Evolutionary conservation across 2,329 filamentous ascomycete genomes (phyloP), one percentile per base, ranked within the genome.

Genomic region (Leptosphaerulina australis): DNA sequence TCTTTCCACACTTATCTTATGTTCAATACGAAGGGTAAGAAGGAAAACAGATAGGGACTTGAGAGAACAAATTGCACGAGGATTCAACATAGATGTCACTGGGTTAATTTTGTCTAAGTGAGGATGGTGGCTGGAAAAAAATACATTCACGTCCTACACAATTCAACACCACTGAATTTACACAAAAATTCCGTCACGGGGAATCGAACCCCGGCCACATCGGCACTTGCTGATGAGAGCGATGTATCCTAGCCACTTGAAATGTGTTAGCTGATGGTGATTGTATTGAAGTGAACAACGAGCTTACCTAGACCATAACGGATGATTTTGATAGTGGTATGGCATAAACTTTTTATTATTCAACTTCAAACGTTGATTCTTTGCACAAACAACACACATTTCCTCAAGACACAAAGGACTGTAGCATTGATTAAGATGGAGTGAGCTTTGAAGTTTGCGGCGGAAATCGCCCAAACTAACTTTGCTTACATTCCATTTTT

Each of bases 231-330:
- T 9, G 22, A 11, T 37, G 34, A 37, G 34, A 37, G 34, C 34
- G 34, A 37, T 25, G 21, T 24, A 37, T 37, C 34, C 34, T 37
- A 37, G 34, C 34, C 34, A 37, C 34, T 35, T 3, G 2, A n/a
- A 20, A 4, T 35, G n/a, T 22, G 18, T 35, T 35, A 35, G 33
- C 18, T 22, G 11, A n/a, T n/a, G 18, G 12, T 35, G 9, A 11
- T 21, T 7, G 33, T n/a, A 21, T 12, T 4, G 18, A 12, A 12
- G 33, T 35, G 33, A n/a, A 21, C 10, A n/a, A n/a, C 22, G 33
- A 24, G 18, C 33, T 26, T 25, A 37, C n/a, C 20, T 29, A 39
- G 36, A 39, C 36, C 36, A 39, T 39, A 39, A 28, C 36, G 36
- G 36, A 39, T 29, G 24, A n/a, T 28, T 5, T 39, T 39, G 17